These are phyloP conservation scores for Glutinoglossum americanum DNA, from an alignment of 495 filamentous ascomycete genomes.

Conservation along the genomic window DNA sequence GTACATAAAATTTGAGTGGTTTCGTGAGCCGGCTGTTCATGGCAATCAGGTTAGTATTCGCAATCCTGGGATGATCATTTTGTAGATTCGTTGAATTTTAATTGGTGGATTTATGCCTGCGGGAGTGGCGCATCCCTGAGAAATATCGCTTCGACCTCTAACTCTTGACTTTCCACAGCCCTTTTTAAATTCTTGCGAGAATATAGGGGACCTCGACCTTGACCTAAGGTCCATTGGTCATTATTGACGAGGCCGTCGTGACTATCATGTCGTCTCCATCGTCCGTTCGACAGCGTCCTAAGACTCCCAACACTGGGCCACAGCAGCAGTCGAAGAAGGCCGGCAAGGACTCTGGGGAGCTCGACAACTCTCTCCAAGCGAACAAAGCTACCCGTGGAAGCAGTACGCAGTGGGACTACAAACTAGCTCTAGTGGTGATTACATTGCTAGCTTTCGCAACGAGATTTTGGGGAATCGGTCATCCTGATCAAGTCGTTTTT, in stretches of 20 bases:
- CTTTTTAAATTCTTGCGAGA: background rate
- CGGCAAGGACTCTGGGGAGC: background rate
- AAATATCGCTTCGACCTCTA: background rate
- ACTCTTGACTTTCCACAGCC: background rate
- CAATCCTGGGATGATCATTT: no score
- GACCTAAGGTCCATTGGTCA: background rate
- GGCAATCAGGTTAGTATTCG: no score
- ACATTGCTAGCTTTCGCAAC: constrained; percentile 74
- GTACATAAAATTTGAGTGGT: background rate
- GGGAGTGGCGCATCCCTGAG: background rate
- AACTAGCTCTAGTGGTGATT: constrained; percentile 54
- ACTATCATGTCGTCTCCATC: background rate
- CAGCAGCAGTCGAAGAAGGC: background rate
- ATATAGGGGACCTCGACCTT: background rate
- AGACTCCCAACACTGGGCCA: background rate
- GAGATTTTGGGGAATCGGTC: constrained; percentile 82
- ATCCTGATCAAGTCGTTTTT: constrained; percentile 93
- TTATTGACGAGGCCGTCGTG: background rate
- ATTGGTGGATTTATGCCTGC: background rate
- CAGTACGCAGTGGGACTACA: constrained; percentile 45
- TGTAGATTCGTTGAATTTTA: background rate
- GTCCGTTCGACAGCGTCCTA: background rate
- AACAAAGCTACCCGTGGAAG: background rate
- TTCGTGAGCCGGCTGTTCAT: no score
- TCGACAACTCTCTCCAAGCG: background rate